These are phyloP conservation scores for Macrolepiota dolichaula DNA, from an alignment of 768 basidiomycete species.

Conservation along the genomic window DNA sequence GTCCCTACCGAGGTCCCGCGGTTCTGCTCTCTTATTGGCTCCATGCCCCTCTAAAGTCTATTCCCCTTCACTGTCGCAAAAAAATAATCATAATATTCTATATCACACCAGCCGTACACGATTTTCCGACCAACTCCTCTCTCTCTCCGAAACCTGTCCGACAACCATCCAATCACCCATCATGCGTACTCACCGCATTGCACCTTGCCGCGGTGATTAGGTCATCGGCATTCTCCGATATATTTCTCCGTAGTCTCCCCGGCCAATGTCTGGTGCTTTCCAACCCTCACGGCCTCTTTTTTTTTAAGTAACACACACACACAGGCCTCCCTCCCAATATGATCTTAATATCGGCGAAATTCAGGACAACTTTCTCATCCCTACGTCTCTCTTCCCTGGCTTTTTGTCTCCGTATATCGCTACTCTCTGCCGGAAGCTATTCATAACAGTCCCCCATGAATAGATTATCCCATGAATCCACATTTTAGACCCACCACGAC, in stretches of 20 bases:
- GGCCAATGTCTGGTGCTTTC: background rate
- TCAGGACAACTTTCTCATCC: background rate
- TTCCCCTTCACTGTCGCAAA: background rate
- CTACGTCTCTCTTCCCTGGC: background rate
- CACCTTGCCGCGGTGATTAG: constrained; percentile 5
- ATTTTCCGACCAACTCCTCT: constrained; percentile 15
- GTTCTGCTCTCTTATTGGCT: constrained; percentile 14
- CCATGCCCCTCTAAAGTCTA: constrained; percentile 6
- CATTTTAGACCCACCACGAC: background rate
- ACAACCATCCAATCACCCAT: background rate
- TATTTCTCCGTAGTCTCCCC: constrained; percentile 13
- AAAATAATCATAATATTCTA: background rate
- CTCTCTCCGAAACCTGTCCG: constrained; percentile 13
- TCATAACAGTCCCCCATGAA: background rate
- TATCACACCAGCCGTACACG: background rate
- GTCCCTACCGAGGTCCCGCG: constrained; percentile 24
- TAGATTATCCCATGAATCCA: constrained; percentile 8
- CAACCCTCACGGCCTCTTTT: background rate
- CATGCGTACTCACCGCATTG: background rate
- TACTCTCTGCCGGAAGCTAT: background rate
- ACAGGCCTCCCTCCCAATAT: background rate
- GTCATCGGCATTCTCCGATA: constrained; percentile 8
- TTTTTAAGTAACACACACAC: background rate
- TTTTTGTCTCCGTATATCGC: no score
- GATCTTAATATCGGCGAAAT: constrained; percentile 4